Conservation (phyloP, 2,329 filamentous ascomycete genomes). For the Pleomassaria siparia region DNA sequence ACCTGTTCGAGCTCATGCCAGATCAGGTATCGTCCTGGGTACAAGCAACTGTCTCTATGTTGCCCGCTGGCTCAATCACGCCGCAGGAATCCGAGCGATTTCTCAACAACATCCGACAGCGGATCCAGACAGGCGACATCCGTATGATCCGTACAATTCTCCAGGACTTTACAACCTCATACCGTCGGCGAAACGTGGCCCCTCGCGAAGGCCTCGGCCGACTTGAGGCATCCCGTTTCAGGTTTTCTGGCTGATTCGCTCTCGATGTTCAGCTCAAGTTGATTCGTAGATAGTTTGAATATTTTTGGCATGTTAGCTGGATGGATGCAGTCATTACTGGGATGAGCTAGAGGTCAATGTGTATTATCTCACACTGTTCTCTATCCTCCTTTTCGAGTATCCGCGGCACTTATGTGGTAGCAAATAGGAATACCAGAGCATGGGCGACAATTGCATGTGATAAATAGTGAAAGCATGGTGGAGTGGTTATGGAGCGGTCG, state of each 20-base stretch:
- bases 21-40: constrained; percentile 80
- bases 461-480: background rate
- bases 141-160: constrained; percentile 81
- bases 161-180: constrained; percentile 96
- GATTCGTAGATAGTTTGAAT: background rate
- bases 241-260: constrained; percentile 58
- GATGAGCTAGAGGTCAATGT: background rate
- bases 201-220: constrained; percentile 87
- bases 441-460: background rate
- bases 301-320: background rate
- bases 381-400: constrained; percentile 1
- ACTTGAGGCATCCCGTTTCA: constrained; percentile 83
- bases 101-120: constrained; percentile 77
- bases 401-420: background rate
- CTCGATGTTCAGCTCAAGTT: background rate
- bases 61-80: constrained; percentile 80
- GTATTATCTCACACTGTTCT: background rate
- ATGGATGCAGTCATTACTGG: background rate
- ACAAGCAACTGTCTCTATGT: constrained; percentile 76
- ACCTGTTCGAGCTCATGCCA: constrained; percentile 84
- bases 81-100: constrained; percentile 78
- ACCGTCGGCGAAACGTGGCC: constrained; percentile 91
- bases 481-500: background rate
- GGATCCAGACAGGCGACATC: constrained; percentile 67
- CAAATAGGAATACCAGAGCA: background rate